Base-by-base conservation (phyloP, 78 protist species). In the Dictyostelium capitatum region DNA sequence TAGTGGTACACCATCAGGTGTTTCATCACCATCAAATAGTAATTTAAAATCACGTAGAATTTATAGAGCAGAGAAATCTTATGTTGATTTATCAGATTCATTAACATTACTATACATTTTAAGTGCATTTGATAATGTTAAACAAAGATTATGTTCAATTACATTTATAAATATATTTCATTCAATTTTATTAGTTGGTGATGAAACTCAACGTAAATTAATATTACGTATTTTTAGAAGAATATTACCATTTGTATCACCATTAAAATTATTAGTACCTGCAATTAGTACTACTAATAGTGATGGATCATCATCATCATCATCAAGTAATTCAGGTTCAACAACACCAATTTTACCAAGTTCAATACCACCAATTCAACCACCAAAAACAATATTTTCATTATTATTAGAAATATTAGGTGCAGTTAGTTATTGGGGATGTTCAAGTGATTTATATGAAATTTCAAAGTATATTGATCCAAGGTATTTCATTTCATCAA, bases 381-480 rank as follows among this genome's bases (percentile, higher is more conserved):
- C 2, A 30, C 23, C 90, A 9, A 87, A 85, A 54, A 46, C 79
- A 0, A 14, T 87, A 47, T 87, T 87, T 72, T 54, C 73, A 28
- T 50, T 87, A n/a, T 25, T 87, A 11, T 28, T 87, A 7, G 93
- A 87, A 30, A 87, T 87, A n/a, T 37, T 87, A 46, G 93, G 93
- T 8, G 93, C 93, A 0, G 82, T 77, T 20, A 57, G 93, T 37
- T 87, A 77, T 77, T 87, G 93, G 93, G 92, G 84, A 6, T 87
- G 85, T 28, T 78, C 93, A 5, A 37, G 53, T 23, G 93, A 87
- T 64, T 59, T 87, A 5, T 23, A 57, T 14, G 93, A 87, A 19
- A 87, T 80, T 25, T 56, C 93, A 28, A 74, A 87, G 30, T 79
- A 87, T 37, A 77, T 87, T 10, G 93, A 87, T 51, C 93, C 93